These are phyloP conservation scores for Ganoderma sinense DNA, from an alignment of 1,284 basidiomycete species.

Conservation along the genomic window DNA sequence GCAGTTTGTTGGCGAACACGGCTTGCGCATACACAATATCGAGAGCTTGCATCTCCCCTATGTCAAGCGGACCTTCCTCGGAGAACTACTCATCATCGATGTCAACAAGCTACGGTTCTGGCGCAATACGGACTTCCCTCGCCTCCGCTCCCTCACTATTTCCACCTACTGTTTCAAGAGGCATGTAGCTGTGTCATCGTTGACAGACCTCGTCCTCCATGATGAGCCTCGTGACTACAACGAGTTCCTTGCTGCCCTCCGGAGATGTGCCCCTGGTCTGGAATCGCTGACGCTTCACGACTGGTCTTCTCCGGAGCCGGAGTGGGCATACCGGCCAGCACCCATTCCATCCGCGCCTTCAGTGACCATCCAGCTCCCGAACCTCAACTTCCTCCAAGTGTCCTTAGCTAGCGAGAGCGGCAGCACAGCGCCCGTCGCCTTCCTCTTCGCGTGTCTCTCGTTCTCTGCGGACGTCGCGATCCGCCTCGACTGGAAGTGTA, in stretches of 20 bases:
- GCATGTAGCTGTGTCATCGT: neutral
- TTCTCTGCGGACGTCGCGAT: neutral
- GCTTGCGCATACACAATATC: neutral
- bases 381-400: neutral
- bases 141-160: neutral
- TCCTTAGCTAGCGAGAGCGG: neutral
- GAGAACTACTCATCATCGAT: neutral
- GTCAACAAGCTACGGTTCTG: neutral
- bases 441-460: neutral
- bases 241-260: neutral
- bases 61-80: neutral
- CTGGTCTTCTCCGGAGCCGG: neutral
- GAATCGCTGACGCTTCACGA: neutral
- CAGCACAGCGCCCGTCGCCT: neutral
- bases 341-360: neutral
- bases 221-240: neutral
- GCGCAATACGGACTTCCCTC: neutral
- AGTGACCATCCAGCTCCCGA: neutral
- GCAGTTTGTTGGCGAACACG: neutral
- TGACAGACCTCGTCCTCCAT: neutral
- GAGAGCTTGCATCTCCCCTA: neutral
- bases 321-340: too few relatives aligned
- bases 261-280: neutral
- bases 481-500: neutral
- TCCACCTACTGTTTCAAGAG: neutral